Percentiles rank a stretch among this genome's conserved stretches.
phyloP scores from a whole-genome alignment of 805 yeast species.

The Nakazawaea populi region DNA sequence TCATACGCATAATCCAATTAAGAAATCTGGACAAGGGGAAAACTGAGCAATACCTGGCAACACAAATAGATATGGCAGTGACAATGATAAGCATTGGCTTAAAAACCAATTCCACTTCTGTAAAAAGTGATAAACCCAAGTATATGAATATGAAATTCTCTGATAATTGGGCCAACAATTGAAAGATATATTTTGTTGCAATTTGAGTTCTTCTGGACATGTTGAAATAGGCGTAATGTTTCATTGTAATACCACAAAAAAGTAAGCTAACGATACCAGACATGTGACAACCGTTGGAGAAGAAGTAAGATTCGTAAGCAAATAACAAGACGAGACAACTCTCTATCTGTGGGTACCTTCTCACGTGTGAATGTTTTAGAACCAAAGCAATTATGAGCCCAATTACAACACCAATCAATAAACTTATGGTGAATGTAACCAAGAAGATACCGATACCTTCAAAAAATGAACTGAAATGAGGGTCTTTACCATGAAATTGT shows the following conservation, averaged over 20 bases:
- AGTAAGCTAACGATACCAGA: slow-evolving; percentile 93
- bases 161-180: slow-evolving; percentile 86
- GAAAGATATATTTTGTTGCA: slow-evolving; percentile 92
- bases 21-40: slow-evolving; percentile 86
- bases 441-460: slow-evolving; percentile 92
- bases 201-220: slow-evolving; percentile 97
- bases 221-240: slow-evolving; percentile 94
- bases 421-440: slow-evolving; percentile 87
- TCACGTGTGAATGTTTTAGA: slow-evolving; percentile 84
- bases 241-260: slow-evolving; percentile 94
- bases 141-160: slow-evolving; percentile 97
- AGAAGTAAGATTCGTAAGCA: slow-evolving; percentile 95
- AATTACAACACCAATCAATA: slow-evolving; percentile 81
- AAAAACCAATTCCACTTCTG: slow-evolving; percentile 93
- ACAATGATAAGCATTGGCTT: slow-evolving; percentile 90
- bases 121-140: slow-evolving; percentile 87
- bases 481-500: slow-evolving; percentile 83
- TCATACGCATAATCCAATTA: slow-evolving; percentile 69
- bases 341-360: slow-evolving; percentile 96
- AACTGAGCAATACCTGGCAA: slow-evolving; percentile 95
- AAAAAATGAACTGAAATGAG: slow-evolving; percentile 70
- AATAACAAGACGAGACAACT: slow-evolving; percentile 85
- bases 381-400: slow-evolving; percentile 88
- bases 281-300: slow-evolving; percentile 99
- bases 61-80: slow-evolving; percentile 84